Conservation (phyloP, 2,329 filamentous ascomycete species). For the Macrophomina tecta region DNA sequence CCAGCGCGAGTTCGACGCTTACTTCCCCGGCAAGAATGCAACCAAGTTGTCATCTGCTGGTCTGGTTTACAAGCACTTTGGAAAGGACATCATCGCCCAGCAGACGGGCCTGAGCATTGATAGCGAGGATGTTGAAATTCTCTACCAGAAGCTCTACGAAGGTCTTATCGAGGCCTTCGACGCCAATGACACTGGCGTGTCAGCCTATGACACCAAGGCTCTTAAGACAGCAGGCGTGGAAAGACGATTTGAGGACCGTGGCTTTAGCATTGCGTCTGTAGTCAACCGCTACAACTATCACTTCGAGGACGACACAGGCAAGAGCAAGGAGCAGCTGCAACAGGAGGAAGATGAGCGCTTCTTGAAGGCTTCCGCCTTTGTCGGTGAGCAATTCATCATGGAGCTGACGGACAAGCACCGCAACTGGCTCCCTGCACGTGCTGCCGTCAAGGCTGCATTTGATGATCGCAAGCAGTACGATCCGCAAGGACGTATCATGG, state of each 20-base stretch:
- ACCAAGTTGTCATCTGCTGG: slow-evolving; percentile 96
- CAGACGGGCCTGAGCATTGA: slow-evolving; percentile 66
- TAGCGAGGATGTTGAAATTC: slow-evolving; percentile 70
- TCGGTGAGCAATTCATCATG: slow-evolving; percentile 85
- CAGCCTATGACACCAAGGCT: slow-evolving; percentile 74
- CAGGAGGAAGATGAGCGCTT: slow-evolving; percentile 83
- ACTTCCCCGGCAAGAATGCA: slow-evolving; percentile 74
- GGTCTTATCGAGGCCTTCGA: slow-evolving; percentile 96
- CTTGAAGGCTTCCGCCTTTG: slow-evolving; percentile 75
- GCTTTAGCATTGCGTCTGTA: slow-evolving; percentile 83
- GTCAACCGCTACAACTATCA: slow-evolving; percentile 83
- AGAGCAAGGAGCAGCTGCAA: slow-evolving; percentile 58
- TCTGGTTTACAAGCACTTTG: slow-evolving; percentile 95
- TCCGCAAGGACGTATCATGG: slow-evolving; percentile 76
- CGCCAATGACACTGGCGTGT: slow-evolving; percentile 96
- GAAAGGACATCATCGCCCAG: slow-evolving; percentile 78
- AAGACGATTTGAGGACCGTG: slow-evolving; percentile 83
- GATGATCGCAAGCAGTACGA: slow-evolving; percentile 71
- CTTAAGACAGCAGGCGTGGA: slow-evolving; percentile 73
- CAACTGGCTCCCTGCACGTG: slow-evolving; percentile 87
- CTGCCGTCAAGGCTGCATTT: slow-evolving; percentile 79
- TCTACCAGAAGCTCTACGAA: slow-evolving; percentile 90
- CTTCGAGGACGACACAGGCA: slow-evolving; percentile 50
- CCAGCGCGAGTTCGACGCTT: slow-evolving; percentile 86
- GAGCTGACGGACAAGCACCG: slow-evolving; percentile 77